Base-by-base conservation (phyloP, 192 early-diverging fungal species). In the Backusella sp. region DNA sequence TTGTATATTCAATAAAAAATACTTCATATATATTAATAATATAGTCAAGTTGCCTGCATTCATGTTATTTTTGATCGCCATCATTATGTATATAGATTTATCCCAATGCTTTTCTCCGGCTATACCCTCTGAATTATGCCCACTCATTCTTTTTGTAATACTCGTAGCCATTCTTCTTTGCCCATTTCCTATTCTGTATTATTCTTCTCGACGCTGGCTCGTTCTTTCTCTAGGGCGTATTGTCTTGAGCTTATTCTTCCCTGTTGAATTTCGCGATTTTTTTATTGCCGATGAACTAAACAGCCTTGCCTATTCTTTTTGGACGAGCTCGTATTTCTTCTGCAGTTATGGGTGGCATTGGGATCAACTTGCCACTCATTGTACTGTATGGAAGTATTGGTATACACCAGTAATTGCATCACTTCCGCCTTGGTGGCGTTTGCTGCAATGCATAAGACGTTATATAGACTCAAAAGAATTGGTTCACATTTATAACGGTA, bases 241-340 rank as follows among this genome's bases (percentile, higher is more conserved):
- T 14, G 37, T 90, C 41, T 76, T 87, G 6, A 89, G 89, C 19
- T 89, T 84, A 2, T 80, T 83, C 62, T 86, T 87, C 70, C 52
- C 82, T 1, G 89, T 95, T 68, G 91, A 94, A 83, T 95, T 95
- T 76, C 84, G 93, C 59, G 94, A 95, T 78, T 94, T 95, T 72
- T 92, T 95, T 76, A 84, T 95, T 26, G 92, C 90, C 3, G 94
- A 95, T 83, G 90, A 91, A 80, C 76, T 95, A 67, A 92, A 90
- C 75, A 92, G 91, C 66, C 74, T 94, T 67, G 81, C 88, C 4
- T 95, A 93, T 75, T 88, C 91, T 3, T 89, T 94, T 73, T 88
- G 84, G 77, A 86, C 86, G 72, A 42, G 88, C 6, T 75, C 86
- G 36, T 81, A 89, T 74, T 83, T 91, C 37, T 80, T 85, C 4